Evolutionary conservation across 495 filamentous ascomycete genomes (phyloP), one percentile per base, ranked within the genome.

Genomic region (Melanomma pulvis-pyrius): DNA sequence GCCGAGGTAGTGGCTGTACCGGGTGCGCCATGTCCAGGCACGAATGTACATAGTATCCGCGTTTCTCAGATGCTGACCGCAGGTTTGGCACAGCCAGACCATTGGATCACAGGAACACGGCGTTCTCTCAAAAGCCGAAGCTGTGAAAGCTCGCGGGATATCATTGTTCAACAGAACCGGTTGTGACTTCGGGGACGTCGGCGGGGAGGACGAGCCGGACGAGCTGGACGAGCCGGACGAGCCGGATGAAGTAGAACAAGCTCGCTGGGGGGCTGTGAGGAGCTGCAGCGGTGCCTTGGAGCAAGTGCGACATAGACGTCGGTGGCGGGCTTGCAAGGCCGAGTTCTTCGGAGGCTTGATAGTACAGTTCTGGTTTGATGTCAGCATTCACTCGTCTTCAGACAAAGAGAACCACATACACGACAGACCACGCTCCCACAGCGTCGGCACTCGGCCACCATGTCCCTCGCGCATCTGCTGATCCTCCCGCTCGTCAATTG

Each of bases 21-120:
- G 84, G 24, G 86, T 91, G 21, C 92, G 88, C 92, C 92, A 96
- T 22, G 81, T 86, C 92, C 92, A 96, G 36, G 92, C 88, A 36
- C 89, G 87, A 41, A 83, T 79, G 76, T 97, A 96, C 29, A 87
- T 88, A 15, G 82, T 83, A 72, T 97, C 92, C 19, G 83, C 82
- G 46, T 80, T 83, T 25, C 85, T 81, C 41, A 94, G 83, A 13
- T 81, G 80, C 63, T 86, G 81, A 1, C 92, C 92, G 73, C 92
- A 96, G 5, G 86, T 83, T 48, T 87, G 83, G 75, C 92, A 97
- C 26, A 97, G 83, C 88, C 91, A 94, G 61, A 92, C 82, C 1
- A 81, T 80, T 24, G 83, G 79, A 2, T 80, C 76, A 75, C 92
- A 97, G 11, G 77, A 82, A 77, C 92, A 96, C 1, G 90, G 82